Base-by-base conservation (phyloP, 768 basidiomycete genomes). In the Chalciporus pseudorubinellus region DNA sequence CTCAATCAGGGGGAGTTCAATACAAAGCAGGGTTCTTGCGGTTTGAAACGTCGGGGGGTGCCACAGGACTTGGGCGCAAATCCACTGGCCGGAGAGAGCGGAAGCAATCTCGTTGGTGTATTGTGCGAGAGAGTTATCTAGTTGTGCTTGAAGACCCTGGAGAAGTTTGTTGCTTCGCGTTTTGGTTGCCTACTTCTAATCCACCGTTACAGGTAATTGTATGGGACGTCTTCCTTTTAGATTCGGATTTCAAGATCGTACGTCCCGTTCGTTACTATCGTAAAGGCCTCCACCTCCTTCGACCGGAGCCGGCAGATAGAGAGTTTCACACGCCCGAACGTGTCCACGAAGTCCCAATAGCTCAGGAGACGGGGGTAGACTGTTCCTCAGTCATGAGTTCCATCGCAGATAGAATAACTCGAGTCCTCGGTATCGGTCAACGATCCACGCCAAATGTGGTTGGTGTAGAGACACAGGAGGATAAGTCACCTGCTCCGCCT, bases 221-320 rank as follows among this genome's bases (percentile, higher is more conserved):
- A 34, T 92, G 88, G 83, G 95, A 98, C 52, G 94, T 98, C 12
- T 95, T 99, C 70, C 76, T 98, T 36, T 73, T 98, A 46, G 95
- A 98, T 65, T 71, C 81, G 1, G 87, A 93, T 63, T 98, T 99
- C 64, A 76, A 77, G 46, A 92, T 98, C 48, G 84, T 93, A 62
- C 82, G 91, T n/a, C 95, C 95, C 2, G 87, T 82, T 63, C 79
- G 95, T 31, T 88, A 89, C 58, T 93, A 94, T 63, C 84, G 94
- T 14, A 87, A 91, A 60, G 90, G 92, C 5, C 71, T 98, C 26
- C 83, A 84, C 57, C 71, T 94, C 19, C 67, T 87, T 52, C 79
- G 82, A 50, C 67, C 71, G 13, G 66, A 65, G 38, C 59, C 58
- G 12, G 58, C 56, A 38, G 70, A 55, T 48, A 65, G 56, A 45